Conservation (phyloP, 129 eudicot genomes). For the Flaveria brownii region DNA sequence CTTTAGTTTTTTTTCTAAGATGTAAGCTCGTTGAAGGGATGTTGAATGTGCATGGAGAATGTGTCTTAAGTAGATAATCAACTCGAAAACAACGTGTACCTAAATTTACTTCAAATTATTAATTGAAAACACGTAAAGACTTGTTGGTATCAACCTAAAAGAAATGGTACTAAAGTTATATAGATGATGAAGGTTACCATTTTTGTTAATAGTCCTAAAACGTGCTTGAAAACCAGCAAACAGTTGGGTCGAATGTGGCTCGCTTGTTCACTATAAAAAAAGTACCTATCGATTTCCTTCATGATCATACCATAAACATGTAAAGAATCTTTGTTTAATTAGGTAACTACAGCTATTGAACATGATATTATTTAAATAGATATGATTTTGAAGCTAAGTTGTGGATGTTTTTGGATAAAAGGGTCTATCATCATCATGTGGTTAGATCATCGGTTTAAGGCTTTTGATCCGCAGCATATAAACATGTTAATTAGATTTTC, state of each 20-base stretch:
- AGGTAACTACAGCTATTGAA: conserved; percentile 21
- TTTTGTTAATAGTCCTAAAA: conserved; percentile 19
- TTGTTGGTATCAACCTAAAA: conserved; percentile 18
- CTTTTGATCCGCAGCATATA: conserved; percentile 6
- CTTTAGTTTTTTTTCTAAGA: conserved; percentile 7
- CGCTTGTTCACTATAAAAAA: conserved; percentile 5
- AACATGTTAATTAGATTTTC: conserved; percentile 21
- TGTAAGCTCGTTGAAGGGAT: conserved; percentile 25
- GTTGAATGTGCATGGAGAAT: conserved; percentile 24
- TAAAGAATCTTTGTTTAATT: conserved; percentile 21
- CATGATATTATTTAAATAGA: conserved; percentile 9
- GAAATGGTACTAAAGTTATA: conserved; percentile 21
- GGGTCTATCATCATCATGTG: conserved; percentile 15
- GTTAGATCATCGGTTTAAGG: neutral
- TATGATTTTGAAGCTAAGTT: conserved; percentile 6
- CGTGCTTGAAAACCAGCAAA: conserved; percentile 16
- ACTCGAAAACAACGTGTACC: conserved; percentile 33
- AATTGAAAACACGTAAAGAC: conserved; percentile 24
- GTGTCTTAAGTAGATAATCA: conserved; percentile 35
- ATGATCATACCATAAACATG: conserved; percentile 27
- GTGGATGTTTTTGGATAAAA: conserved; percentile 7
- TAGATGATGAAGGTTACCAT: conserved; percentile 27
- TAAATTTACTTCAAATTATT: conserved; percentile 15
- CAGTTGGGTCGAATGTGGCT: conserved; percentile 5
- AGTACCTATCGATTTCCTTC: conserved; percentile 24